These are phyloP conservation scores for Phytophthora fragariaefolia DNA, from an alignment of 352 stramenopile species.

Conservation along the genomic window DNA sequence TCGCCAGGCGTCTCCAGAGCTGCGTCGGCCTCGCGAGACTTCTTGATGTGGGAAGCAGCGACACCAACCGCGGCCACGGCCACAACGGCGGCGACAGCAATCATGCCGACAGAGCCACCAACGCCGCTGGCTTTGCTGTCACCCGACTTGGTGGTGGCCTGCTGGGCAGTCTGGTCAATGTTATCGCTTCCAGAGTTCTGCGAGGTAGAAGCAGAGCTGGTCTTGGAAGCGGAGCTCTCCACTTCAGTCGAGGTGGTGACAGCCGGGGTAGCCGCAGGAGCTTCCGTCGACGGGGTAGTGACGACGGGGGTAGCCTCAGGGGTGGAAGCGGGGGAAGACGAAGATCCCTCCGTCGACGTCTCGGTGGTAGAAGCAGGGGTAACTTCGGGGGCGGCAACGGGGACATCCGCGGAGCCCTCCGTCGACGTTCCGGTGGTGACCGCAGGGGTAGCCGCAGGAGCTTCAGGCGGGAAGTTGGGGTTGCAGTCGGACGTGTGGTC, in stretches of 20 bases:
- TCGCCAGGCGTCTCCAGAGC: slow-evolving; percentile 35
- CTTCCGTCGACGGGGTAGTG: slow-evolving; percentile 11
- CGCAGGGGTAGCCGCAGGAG: slow-evolving; percentile 7
- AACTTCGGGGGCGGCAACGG: not conserved
- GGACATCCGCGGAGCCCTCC: not conserved
- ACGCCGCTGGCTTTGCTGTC: not conserved
- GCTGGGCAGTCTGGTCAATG: slow-evolving; percentile 31
- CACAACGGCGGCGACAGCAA: slow-evolving; percentile 22
- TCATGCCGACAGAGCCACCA: not conserved
- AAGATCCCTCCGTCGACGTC: not conserved
- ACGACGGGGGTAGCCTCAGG: slow-evolving; percentile 6
- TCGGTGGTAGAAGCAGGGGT: not conserved
- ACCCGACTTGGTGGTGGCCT: slow-evolving; percentile 40
- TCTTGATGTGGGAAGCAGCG: slow-evolving; percentile 34
- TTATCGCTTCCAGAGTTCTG: slow-evolving; percentile 26
- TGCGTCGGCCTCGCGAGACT: slow-evolving; percentile 29
- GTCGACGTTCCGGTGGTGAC: not conserved
- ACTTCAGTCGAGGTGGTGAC: slow-evolving; percentile 13
- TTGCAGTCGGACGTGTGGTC: slow-evolving; percentile 40
- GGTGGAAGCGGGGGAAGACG: slow-evolving; percentile 19
- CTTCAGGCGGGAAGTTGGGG: slow-evolving; percentile 42
- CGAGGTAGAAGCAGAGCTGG: slow-evolving; percentile 11
- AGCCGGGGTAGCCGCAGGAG: not conserved
- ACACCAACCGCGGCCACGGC: slow-evolving; percentile 46
- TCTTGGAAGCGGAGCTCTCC: slow-evolving; percentile 18